Conservation (phyloP, 2,329 filamentous ascomycete species). For the Aspergillus sp. region DNA sequence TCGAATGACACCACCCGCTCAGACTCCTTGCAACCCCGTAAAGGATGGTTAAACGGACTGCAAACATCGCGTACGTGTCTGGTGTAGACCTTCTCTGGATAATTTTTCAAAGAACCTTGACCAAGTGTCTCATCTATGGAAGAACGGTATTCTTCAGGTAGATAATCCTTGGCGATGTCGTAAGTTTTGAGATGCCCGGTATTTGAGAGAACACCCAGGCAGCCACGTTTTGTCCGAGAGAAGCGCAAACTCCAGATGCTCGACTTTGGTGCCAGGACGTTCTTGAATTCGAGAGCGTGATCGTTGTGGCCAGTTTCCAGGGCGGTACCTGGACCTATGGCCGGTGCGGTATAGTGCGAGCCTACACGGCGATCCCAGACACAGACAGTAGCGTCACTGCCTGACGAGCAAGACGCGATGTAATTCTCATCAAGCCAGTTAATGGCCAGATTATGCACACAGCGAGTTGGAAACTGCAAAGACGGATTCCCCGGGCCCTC, state of each 20-base stretch:
- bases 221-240: conserved; percentile 51
- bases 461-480: conserved; percentile 49
- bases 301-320: conserved; percentile 33
- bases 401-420: conserved; percentile 52
- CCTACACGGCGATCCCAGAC: conserved; percentile 56
- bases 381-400: conserved; percentile 52
- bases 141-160: conserved; percentile 31
- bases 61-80: conserved; percentile 40
- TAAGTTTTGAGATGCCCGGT: conserved; percentile 53
- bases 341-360: conserved; percentile 29
- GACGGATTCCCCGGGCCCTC: conserved; percentile 34
- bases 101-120: conserved; percentile 32
- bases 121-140: conserved; percentile 36
- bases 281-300: conserved; percentile 52
- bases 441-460: conserved; percentile 59
- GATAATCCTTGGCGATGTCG: conserved; percentile 48
- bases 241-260: conserved; percentile 58
- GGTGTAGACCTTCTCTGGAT: conserved; percentile 40
- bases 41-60: conserved; percentile 41
- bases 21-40: conserved; percentile 39
- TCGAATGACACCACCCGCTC: conserved; percentile 54
- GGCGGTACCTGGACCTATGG: conserved; percentile 23
- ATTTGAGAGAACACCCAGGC: conserved; percentile 53
- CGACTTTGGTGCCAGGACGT: conserved; percentile 46
- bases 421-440: conserved; percentile 60